Evolutionary conservation across 129 eudicot species (phyloP), one percentile per base, ranked within the genome.

Genomic region (Dittrichia graveolens): DNA sequence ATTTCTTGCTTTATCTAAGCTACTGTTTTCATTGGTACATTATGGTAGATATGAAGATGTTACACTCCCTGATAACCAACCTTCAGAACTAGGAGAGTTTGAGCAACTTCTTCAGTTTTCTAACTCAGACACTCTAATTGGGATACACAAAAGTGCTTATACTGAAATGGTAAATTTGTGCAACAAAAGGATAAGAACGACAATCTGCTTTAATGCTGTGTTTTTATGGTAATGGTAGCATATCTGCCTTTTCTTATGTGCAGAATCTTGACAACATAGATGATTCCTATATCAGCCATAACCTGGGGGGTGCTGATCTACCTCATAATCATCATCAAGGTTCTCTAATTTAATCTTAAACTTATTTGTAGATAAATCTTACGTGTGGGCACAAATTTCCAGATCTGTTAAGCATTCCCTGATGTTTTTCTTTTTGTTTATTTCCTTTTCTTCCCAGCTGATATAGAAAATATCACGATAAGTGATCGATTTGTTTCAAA

Each of bases 271-370:
- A 95, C 84, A 82, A 67, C 65, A 67, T 88, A 54, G 93, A 94
- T 45, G 95, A 85, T 46, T 87, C 85, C 66, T 83, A 63, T 72
- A 48, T 81, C 59, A 81, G 76, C 73, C 81, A 79, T 62, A 67
- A 76, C 61, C 70, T 45, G 77, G 77, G 74, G 68, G 87, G 80
- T 41, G 61, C 57, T 50, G 92, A 85, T 45, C 80, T 73, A 37
- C 77, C 84, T 60, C 83, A 81, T 55, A 68, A 83, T 65, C 82
- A 80, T 65, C 99, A 95, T 82, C 97, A 90, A 91, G 99, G 99
- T 90, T 73, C 45, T 16, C 14, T 8, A 42, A 57, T 61, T 62
- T 49, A 65, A 35, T 54, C 12, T 53, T 2, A 16, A 6, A n/a
- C 8, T 62, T 8, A 50, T 6, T 55, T 15, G 9, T 45, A 7